Conservation (phyloP, 805 yeast species). For the Lipomyces japonicus region DNA sequence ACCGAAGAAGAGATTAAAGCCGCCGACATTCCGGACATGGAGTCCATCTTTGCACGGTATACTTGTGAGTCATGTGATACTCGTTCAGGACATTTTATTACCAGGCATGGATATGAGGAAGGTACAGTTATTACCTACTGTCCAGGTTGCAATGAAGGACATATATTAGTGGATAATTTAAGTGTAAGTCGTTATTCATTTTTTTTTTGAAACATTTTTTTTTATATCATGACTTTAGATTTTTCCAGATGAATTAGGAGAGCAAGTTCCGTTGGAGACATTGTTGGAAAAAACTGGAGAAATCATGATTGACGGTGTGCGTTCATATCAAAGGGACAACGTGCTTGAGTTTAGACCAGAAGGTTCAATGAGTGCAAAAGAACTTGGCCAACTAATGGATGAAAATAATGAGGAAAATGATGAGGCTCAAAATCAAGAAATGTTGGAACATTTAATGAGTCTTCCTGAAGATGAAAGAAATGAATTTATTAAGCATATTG, state of each 20-base stretch:
- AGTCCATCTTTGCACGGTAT: conserved; percentile 2
- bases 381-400: conserved; percentile 2
- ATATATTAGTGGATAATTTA: conserved; percentile 14
- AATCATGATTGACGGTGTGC: conserved; percentile 7
- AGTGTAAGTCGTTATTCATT: conserved; percentile 1
- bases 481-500: no score
- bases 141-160: conserved; percentile 11
- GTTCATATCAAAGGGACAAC: conserved; percentile 9
- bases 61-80: conserved; percentile 17
- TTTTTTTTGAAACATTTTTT: not conserved
- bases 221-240: not conserved
- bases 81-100: conserved; percentile 15
- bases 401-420: not conserved
- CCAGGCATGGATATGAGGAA: conserved; percentile 20
- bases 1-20: conserved; percentile 18
- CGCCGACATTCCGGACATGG: conserved; percentile 13
- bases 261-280: conserved; percentile 3
- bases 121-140: conserved; percentile 16
- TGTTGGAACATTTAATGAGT: not conserved
- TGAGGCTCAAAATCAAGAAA: not conserved
- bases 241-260: conserved; percentile 4
- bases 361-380: conserved; percentile 18
- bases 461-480: not conserved
- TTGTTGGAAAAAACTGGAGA: conserved; percentile 9
- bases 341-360: conserved; percentile 23